phyloP scores from a whole-genome alignment of 2,329 filamentous ascomycete genomes.

The Phaeoacremonium minimum region DNA sequence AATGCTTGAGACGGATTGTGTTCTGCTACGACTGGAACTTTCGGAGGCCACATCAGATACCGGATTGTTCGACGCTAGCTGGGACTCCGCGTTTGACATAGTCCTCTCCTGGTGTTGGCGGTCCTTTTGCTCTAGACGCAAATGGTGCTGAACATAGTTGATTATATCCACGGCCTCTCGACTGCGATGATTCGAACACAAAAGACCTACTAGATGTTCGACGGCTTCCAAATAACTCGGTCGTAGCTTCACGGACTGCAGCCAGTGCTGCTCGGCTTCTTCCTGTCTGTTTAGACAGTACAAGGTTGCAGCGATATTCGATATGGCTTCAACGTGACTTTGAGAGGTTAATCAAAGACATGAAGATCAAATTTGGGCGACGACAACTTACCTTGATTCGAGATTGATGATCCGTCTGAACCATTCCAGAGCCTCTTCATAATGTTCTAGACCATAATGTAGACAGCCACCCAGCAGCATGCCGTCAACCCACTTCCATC shows the following conservation, averaged over 20 bases:
- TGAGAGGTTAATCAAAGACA: constrained; percentile 3
- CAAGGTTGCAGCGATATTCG: constrained; percentile 85
- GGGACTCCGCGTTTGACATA: constrained; percentile 7
- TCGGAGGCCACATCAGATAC: constrained; percentile 16
- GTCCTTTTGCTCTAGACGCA: constrained; percentile 41
- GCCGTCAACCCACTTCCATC: constrained; percentile 88
- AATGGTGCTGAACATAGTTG: constrained; percentile 71
- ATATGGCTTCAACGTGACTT: constrained; percentile 87
- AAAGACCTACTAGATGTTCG: constrained; percentile 84
- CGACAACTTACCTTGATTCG: constrained; percentile 46
- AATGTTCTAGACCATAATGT: constrained; percentile 83
- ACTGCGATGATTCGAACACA: constrained; percentile 77
- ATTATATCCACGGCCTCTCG: constrained; percentile 86
- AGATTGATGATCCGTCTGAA: constrained; percentile 60
- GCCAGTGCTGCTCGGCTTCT: constrained; percentile 85
- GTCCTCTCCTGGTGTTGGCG: constrained; percentile 18
- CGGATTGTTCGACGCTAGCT: constrained; percentile 13
- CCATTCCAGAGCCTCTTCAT: constrained; percentile 71
- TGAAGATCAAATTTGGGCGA: neutral
- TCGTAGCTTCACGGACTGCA: constrained; percentile 73
- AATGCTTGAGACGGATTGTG: constrained; percentile 5
- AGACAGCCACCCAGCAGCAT: constrained; percentile 89
- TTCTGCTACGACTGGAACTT: too few relatives aligned
- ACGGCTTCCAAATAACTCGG: constrained; percentile 92
- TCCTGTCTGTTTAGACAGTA: constrained; percentile 76